phyloP scores from a whole-genome alignment of 2,329 filamentous ascomycete species.

The Cadophora malorum region DNA sequence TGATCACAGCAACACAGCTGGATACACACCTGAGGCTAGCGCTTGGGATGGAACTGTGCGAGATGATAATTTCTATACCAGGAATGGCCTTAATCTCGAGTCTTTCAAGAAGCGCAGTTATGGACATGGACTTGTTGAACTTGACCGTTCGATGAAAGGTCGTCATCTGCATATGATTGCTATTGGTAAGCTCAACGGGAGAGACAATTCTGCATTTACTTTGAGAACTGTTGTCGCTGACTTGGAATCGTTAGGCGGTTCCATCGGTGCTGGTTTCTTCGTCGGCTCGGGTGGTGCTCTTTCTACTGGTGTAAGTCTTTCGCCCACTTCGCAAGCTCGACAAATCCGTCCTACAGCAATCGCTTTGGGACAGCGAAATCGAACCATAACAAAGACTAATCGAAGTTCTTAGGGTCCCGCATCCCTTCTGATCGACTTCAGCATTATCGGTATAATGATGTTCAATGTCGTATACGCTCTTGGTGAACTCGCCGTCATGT shows the following conservation, averaged over 20 bases:
- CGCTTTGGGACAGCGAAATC: too few relatives aligned
- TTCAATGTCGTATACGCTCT: constrained; percentile 26
- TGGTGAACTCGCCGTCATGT: constrained; percentile 27
- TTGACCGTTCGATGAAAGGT: constrained; percentile 47
- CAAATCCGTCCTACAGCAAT: too few relatives aligned
- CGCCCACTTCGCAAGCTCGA: neutral
- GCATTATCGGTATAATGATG: constrained; percentile 25
- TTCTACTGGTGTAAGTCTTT: constrained; percentile 19
- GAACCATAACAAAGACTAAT: neutral
- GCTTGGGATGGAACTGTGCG: neutral
- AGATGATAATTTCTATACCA: constrained; percentile 22
- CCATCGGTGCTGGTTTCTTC: constrained; percentile 26
- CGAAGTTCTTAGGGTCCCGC: neutral
- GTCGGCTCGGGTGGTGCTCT: constrained; percentile 24
- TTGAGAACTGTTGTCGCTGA: neutral
- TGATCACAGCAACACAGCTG: neutral
- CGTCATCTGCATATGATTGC: constrained; percentile 66
- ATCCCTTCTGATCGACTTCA: constrained; percentile 24
- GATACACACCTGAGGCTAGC: neutral
- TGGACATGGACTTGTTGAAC: constrained; percentile 21
- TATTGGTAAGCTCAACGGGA: constrained; percentile 55
- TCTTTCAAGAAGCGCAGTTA: constrained; percentile 26
- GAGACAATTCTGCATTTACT: neutral
- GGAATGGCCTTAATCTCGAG: constrained; percentile 24
- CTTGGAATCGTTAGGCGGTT: constrained; percentile 7